Base-by-base conservation (phyloP, 768 basidiomycete species). In the Psilocybe tampanensis region DNA sequence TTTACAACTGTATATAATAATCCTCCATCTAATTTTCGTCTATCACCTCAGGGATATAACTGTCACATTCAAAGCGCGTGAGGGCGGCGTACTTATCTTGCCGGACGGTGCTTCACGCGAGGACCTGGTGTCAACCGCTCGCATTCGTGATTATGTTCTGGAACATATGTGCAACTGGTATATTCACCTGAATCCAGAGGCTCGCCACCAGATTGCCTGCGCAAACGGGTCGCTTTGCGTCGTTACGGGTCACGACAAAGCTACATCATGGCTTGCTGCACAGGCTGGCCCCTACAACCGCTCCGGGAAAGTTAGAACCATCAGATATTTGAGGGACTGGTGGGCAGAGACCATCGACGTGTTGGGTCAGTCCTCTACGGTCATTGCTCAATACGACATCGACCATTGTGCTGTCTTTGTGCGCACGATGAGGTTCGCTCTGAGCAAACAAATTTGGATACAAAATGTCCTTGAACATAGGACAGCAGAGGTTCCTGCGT, bases 91-190 rank as follows among this genome's bases (percentile, higher is more conserved):
- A 2, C 34, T 60, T 6, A 45, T 63, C 29, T 49, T 63, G 22
- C 62, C 62, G 6, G 29, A 44, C 4, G 62, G 59, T 43, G 62
- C 62, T 33, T 49, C 59, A 21, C 55, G 62, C 19, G 59, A 63
- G 34, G 62, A 63, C 48, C 42, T 60, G 8, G 17, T 39, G 3
- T 45, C 34, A n/a, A 51, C 53, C 5, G 3, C 22, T 22, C 36
- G 54, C 15, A 18, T 60, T 13, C 33, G 34, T 22, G 54, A 60
- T 24, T 60, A 60, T 32, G 36, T 56, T 11, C 32, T 49, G 19
- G 5, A 41, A 21, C 18, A 56, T 44, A 47, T 47, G 1, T 19
- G n/a, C 23, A 19, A 44, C 21, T 51, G 50, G 56, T 48, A 56
- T 42, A 23, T 17, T 18, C 24, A 11, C 34, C 2, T 23, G 22